Evolutionary conservation across 352 stramenopile genomes (phyloP).

Genomic region (Saprolegnia diclina): DNA sequence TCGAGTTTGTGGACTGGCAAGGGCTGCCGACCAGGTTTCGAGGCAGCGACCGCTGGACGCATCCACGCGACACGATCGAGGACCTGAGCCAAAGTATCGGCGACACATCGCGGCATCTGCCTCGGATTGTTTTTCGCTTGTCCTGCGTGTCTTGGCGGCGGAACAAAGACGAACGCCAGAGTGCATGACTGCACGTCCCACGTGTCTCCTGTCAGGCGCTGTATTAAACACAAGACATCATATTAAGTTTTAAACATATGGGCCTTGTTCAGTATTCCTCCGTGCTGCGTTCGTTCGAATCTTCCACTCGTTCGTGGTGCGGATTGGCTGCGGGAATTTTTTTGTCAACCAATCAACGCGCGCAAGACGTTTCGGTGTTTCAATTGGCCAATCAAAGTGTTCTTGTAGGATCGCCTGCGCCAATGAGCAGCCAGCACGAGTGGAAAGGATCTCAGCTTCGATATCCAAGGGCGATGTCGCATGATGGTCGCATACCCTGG

Average conservation of each 20-base stretch:
- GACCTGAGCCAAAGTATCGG: neutral
- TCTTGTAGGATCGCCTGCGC: neutral
- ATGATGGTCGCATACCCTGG: neutral
- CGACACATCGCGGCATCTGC: neutral
- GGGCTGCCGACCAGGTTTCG: no score
- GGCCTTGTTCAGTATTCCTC: neutral
- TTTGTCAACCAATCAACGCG: neutral
- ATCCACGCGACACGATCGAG: no score
- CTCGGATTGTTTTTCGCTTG: neutral
- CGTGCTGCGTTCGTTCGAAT: constrained; percentile 11
- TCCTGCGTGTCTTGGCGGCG: neutral
- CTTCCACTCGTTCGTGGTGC: neutral
- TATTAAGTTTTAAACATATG: constrained; percentile 11
- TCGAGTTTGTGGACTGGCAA: no score
- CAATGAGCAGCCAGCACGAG: neutral
- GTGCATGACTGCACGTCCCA: neutral
- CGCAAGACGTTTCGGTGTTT: neutral
- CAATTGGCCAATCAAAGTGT: neutral
- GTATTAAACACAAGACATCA: no score
- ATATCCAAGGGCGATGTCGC: neutral
- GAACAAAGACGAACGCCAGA: neutral
- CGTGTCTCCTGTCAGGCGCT: neutral
- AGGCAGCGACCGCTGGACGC: no score
- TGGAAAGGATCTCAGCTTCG: constrained; percentile 16
- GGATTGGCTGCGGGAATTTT: constrained; percentile 17